Conservation (phyloP, 768 basidiomycete species). For the Holtermannia corniformis region DNA sequence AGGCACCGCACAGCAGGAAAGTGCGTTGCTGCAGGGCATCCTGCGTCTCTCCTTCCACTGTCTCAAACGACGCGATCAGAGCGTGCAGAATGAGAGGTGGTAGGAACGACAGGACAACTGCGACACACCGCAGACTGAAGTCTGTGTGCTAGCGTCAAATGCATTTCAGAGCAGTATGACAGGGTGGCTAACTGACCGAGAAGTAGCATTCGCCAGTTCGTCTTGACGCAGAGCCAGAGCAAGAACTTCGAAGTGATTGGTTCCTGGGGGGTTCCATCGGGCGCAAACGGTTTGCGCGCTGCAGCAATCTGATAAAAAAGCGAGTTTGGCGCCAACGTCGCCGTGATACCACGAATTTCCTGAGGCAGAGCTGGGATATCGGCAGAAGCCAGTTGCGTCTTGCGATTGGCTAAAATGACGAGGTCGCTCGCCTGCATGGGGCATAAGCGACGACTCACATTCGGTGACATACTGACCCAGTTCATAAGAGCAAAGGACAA, state of each 20-base stretch:
- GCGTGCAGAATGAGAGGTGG: neutral
- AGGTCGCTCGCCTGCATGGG: neutral
- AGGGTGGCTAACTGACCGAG: neutral
- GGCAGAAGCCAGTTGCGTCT: neutral
- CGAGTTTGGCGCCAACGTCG: neutral
- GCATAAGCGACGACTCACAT: no score
- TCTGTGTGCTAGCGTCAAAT: neutral
- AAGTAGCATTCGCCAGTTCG: neutral
- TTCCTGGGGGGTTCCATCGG: neutral
- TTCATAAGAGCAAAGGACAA: neutral
- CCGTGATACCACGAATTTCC: neutral
- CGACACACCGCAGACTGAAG: neutral
- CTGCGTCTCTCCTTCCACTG: neutral
- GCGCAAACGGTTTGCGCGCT: neutral
- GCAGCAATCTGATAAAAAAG: neutral
- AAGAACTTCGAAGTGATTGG: neutral
- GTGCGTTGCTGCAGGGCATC: neutral
- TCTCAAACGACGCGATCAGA: neutral
- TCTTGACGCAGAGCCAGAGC: neutral
- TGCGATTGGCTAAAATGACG: neutral
- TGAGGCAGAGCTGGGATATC: neutral
- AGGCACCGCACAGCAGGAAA: neutral
- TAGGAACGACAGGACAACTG: neutral
- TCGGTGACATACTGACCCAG: neutral
- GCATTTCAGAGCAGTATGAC: neutral